Evolutionary conservation across 1,284 basidiomycete genomes (phyloP).

Genomic region (Mycena citricolor): DNA sequence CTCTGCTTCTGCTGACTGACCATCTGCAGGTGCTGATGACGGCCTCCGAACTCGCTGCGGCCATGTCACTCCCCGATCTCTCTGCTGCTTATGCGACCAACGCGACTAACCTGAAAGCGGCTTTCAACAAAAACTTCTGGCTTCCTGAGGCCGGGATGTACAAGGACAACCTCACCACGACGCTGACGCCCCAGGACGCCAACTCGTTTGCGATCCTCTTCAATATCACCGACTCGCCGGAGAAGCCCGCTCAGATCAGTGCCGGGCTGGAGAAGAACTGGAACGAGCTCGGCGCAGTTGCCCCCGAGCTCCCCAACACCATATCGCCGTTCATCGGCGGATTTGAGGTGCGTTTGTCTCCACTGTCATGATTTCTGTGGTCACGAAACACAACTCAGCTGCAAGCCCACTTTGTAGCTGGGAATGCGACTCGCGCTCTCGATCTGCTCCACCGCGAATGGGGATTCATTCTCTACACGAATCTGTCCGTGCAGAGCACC

Average conservation of each 20-base stretch:
- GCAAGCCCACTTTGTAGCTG: conserved; percentile 49
- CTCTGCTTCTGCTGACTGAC: not conserved
- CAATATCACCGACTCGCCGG: conserved; percentile 39
- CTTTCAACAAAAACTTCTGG: conserved; percentile 46
- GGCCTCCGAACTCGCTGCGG: conserved; percentile 40
- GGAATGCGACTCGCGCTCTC: conserved; percentile 41
- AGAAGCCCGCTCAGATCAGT: conserved; percentile 37
- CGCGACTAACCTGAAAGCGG: conserved; percentile 40
- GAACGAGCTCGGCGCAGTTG: conserved; percentile 42
- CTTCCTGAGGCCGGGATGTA: conserved; percentile 42
- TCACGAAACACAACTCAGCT: conserved; percentile 29
- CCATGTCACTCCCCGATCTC: conserved; percentile 34
- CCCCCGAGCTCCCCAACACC: conserved; percentile 48
- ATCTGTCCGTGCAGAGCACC: conserved; percentile 45
- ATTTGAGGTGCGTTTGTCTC: conserved; percentile 41
- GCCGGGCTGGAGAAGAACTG: conserved; percentile 43
- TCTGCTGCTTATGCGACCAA: conserved; percentile 36
- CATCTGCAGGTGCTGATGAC: conserved; percentile 42
- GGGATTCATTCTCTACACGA: conserved; percentile 50
- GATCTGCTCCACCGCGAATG: conserved; percentile 46
- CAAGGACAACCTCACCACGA: conserved; percentile 46
- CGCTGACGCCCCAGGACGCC: conserved; percentile 46
- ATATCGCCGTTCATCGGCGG: conserved; percentile 50
- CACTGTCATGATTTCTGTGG: not conserved
- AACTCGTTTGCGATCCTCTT: conserved; percentile 48